Conservation (phyloP, 345 rosid species). For the Cardamine chenopodiifolia region DNA sequence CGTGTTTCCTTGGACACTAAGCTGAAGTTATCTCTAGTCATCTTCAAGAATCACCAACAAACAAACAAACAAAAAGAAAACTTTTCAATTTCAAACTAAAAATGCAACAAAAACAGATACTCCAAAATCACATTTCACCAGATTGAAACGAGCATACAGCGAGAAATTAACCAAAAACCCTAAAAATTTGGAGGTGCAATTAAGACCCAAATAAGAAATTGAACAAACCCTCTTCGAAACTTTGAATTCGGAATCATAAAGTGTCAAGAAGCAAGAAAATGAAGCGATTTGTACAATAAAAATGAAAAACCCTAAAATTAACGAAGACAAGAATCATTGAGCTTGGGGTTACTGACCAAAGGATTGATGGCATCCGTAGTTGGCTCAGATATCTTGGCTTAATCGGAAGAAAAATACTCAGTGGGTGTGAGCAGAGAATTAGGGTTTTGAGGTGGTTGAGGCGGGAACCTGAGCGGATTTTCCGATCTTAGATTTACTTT, state of each 20-base stretch:
- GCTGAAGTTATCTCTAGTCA: slow-evolving; percentile 58
- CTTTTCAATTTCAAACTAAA: neutral
- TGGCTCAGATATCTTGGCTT: slow-evolving; percentile 1
- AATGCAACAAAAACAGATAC: slow-evolving; percentile 21
- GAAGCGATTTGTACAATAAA: slow-evolving; percentile 4
- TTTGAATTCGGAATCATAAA: neutral
- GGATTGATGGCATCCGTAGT: slow-evolving; percentile 23
- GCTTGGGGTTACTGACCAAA: slow-evolving; percentile 30
- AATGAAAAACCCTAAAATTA: slow-evolving; percentile 13
- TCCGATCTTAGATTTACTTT: slow-evolving; percentile 43
- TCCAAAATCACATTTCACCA: neutral
- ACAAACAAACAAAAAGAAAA: neutral
- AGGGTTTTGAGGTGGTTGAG: slow-evolving; percentile 38
- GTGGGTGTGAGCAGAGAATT: slow-evolving; percentile 2
- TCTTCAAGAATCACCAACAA: slow-evolving; percentile 24
- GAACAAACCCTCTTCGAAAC: slow-evolving; percentile 16
- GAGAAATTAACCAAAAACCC: slow-evolving; percentile 8
- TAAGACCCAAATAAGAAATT: neutral
- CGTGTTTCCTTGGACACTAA: slow-evolving; percentile 43
- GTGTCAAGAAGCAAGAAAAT: neutral
- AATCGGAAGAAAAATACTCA: neutral
- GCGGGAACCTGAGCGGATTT: slow-evolving; percentile 53
- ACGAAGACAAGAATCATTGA: neutral
- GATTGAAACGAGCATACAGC: neutral
- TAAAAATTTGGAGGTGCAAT: neutral